A percentile compares a stretch with the other conserved stretches of the same genome.
Conservation (phyloP, 2,329 filamentous ascomycete species). For the Aciculosporium take region DNA sequence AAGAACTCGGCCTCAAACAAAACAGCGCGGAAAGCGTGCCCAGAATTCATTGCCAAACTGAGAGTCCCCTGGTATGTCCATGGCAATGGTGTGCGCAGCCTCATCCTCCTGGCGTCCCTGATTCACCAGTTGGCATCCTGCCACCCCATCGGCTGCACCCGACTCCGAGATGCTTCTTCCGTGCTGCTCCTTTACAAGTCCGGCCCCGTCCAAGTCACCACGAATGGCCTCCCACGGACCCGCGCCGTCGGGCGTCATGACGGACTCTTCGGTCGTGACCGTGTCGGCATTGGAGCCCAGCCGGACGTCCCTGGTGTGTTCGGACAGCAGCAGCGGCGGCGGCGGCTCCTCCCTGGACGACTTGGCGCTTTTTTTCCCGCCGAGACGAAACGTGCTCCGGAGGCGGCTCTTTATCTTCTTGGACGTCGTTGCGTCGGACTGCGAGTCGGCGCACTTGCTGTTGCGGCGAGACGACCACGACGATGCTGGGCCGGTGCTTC, state of each 20-base stretch:
- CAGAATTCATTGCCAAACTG: slow-evolving; percentile 1
- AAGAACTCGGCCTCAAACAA: neutral
- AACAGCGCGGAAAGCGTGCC: neutral
- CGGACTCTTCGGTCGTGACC: neutral
- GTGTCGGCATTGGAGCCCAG: neutral
- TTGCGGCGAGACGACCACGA: neutral
- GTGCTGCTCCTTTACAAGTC: neutral
- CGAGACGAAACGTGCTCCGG: slow-evolving; percentile 1
- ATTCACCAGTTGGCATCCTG: neutral
- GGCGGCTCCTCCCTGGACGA: neutral
- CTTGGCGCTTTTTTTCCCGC: neutral
- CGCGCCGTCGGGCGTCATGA: neutral
- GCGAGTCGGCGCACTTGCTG: neutral
- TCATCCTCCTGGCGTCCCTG: no score
- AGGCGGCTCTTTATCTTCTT: slow-evolving; percentile 4
- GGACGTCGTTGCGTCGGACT: neutral
- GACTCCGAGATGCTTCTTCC: neutral
- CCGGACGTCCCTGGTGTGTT: neutral
- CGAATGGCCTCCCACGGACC: neutral
- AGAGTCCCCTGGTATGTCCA: slow-evolving; percentile 1
- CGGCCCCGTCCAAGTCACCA: neutral
- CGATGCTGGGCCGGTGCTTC: neutral
- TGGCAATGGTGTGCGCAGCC: neutral
- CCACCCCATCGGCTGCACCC: neutral
- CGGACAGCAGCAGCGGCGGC: neutral